A percentile compares a stretch with the other conserved stretches of the same genome.
Evolutionary conservation across 164 flowering plant genomes (phyloP).

Genomic region (Paratinospora sagittata): DNA sequence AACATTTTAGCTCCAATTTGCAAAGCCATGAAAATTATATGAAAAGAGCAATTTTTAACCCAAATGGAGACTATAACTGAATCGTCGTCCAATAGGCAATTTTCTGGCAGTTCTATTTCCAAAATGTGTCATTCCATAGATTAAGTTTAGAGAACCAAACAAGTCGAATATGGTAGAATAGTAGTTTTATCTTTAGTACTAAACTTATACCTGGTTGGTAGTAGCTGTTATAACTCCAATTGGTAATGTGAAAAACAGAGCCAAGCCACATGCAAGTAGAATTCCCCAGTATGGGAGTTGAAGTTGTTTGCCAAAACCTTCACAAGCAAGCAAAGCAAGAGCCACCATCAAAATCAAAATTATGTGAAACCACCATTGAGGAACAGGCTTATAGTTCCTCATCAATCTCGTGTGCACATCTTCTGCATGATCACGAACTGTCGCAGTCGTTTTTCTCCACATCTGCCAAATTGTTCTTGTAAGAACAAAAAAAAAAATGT

Average conservation of each 20-base stretch:
- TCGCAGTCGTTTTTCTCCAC: constrained; percentile 35
- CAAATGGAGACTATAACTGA: too few relatives aligned
- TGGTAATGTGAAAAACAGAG: constrained; percentile 67
- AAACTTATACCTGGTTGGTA: constrained; percentile 46
- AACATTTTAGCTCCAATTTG: not conserved
- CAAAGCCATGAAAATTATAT: not conserved
- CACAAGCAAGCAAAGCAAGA: constrained; percentile 43
- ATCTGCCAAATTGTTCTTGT: constrained; percentile 18
- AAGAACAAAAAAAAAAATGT: not conserved
- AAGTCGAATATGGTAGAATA: too few relatives aligned
- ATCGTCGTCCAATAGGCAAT: too few relatives aligned
- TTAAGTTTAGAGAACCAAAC: too few relatives aligned
- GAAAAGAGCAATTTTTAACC: too few relatives aligned
- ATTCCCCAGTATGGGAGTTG: constrained; percentile 94
- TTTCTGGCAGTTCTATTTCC: too few relatives aligned
- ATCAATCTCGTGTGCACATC: constrained; percentile 71
- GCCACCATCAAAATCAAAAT: constrained; percentile 28
- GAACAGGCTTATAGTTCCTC: constrained; percentile 66
- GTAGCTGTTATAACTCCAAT: constrained; percentile 69
- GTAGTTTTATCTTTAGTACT: too few relatives aligned
- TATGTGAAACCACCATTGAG: constrained; percentile 71
- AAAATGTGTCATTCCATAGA: too few relatives aligned
- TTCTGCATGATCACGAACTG: constrained; percentile 13
- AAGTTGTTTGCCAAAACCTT: constrained; percentile 60
- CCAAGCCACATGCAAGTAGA: constrained; percentile 48